A percentile compares a stretch with the other conserved stretches of the same genome.
These are phyloP conservation scores for Colletotrichum eremochloae DNA, from an alignment of 2,329 filamentous ascomycete genomes.

Conservation along the genomic window DNA sequence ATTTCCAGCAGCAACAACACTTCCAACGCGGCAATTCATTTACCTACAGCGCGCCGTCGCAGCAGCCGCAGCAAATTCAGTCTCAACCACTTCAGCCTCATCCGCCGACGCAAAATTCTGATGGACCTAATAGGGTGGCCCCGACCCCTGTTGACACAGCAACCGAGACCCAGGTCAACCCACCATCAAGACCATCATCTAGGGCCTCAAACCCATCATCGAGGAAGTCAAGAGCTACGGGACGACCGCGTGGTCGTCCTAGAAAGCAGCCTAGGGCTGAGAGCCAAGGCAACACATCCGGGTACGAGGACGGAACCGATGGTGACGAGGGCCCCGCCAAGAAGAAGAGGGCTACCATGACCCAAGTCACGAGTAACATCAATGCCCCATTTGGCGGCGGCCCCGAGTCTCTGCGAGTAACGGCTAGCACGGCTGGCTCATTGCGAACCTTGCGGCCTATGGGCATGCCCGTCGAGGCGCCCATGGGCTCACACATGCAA, in stretches of 20 bases:
- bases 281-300: constrained; percentile 76
- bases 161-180: constrained; percentile 51
- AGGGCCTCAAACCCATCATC: constrained; percentile 65
- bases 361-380: constrained; percentile 78
- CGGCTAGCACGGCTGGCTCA: constrained; percentile 90
- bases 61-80: constrained; percentile 17
- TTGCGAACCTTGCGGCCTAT: constrained; percentile 86
- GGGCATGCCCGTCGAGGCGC: constrained; percentile 61
- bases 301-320: constrained; percentile 76
- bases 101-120: constrained; percentile 39
- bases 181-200: constrained; percentile 70
- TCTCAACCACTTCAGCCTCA: constrained; percentile 41
- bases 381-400: constrained; percentile 79
- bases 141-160: constrained; percentile 48
- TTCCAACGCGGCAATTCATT: constrained; percentile 38
- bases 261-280: constrained; percentile 62
- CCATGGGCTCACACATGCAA: constrained; percentile 69
- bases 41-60: constrained; percentile 13
- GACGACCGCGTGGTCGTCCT: constrained; percentile 68
- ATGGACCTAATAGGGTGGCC: constrained; percentile 53
- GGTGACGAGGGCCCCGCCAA: constrained; percentile 67
- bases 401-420: constrained; percentile 86
- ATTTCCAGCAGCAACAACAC: constrained; percentile 24
- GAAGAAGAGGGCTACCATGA: constrained; percentile 86
- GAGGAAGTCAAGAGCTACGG: constrained; percentile 61